phyloP scores from a whole-genome alignment of 75 land plant species.

The Selaginella tamariscina region DNA sequence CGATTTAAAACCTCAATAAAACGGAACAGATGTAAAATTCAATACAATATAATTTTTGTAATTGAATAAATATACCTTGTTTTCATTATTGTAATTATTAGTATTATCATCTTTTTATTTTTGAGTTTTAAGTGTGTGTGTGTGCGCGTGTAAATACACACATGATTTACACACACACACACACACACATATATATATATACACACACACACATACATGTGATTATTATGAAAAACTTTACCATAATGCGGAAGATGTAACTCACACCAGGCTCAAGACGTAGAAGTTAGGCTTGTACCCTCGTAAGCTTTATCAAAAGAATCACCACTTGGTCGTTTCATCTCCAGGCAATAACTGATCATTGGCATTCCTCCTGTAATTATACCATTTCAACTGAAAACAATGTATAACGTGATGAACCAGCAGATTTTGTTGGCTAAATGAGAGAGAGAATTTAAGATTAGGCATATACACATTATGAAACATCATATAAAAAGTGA shows the following conservation, averaged over 20 bases:
- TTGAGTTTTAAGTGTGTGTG: too few relatives aligned
- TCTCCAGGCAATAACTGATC: constrained; percentile 12
- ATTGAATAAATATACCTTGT: too few relatives aligned
- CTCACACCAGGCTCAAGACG: constrained; percentile 16
- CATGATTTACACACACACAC: background rate
- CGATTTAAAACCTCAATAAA: too few relatives aligned
- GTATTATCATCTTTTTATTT: too few relatives aligned
- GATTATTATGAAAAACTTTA: constrained; percentile 7
- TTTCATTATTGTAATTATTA: too few relatives aligned
- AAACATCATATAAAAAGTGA: background rate
- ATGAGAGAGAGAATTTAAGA: background rate
- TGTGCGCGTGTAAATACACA: too few relatives aligned
- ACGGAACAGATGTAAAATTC: too few relatives aligned
- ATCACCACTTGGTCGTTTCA: constrained; percentile 19
- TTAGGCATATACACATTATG: background rate
- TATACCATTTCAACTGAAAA: constrained; percentile 18
- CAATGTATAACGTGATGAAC: background rate
- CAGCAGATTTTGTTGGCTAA: background rate
- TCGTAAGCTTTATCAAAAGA: background rate
- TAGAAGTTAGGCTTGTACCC: constrained; percentile 11
- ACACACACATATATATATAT: too few relatives aligned
- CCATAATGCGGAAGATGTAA: constrained; percentile 18
- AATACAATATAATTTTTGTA: too few relatives aligned
- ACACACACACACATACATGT: background rate
- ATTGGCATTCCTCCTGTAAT: constrained; percentile 18